Conservation (phyloP, 257 asterid genomes). For the Rubia yunnanensis region DNA sequence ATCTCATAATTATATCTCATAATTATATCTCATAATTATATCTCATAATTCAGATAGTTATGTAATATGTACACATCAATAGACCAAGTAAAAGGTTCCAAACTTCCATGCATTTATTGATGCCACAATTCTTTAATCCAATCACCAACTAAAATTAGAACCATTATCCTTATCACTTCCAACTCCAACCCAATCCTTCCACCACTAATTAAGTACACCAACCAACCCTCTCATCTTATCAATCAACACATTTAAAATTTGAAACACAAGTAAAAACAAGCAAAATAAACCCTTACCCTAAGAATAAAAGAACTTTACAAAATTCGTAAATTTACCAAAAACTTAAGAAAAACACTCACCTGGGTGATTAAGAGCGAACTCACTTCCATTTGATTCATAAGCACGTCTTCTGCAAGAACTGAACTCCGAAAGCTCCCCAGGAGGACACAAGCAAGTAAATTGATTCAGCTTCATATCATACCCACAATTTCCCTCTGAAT, state of each 20-base stretch:
- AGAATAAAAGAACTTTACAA: no score
- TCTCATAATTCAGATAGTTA: no score
- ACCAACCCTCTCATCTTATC: neutral
- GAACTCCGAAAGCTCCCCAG: constrained; percentile 16
- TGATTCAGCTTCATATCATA: constrained; percentile 13
- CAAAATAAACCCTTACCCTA: no score
- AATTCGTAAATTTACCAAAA: neutral
- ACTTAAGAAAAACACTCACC: constrained; percentile 5
- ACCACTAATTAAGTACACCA: neutral
- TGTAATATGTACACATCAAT: no score
- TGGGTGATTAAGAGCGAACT: neutral
- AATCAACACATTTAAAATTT: neutral
- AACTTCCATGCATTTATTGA: no score
- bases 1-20: no score
- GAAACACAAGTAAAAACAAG: neutral
- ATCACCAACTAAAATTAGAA: neutral
- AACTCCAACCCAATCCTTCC: neutral
- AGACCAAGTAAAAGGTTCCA: no score
- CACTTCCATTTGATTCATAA: neutral
- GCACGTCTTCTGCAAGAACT: neutral
- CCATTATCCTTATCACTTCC: neutral
- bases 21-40: no score
- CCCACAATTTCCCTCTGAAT: constrained; percentile 50
- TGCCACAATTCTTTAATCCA: no score
- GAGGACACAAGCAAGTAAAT: constrained; percentile 44